Conservation (phyloP, 2,329 filamentous ascomycete genomes). For the Dryadomyces sulphureus region DNA sequence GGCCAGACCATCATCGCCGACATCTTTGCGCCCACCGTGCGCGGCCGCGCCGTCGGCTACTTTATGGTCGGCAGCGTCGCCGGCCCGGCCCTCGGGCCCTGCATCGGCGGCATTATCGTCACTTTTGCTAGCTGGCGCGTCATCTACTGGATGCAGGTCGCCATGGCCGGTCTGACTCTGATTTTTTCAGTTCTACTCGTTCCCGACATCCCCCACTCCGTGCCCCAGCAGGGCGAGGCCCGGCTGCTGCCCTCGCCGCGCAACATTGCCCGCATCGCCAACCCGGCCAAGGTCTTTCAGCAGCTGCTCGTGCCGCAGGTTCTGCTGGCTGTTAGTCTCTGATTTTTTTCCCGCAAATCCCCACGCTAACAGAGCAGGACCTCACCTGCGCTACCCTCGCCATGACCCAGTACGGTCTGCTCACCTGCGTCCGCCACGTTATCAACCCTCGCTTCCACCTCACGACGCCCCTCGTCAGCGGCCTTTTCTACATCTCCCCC, state of each 20-base stretch:
- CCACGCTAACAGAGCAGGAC: slow-evolving; percentile 1
- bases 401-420: slow-evolving; percentile 54
- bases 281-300: slow-evolving; percentile 3
- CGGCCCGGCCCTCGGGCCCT: slow-evolving; percentile 52
- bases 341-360: neutral
- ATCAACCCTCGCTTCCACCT: slow-evolving; percentile 61
- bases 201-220: slow-evolving; percentile 2
- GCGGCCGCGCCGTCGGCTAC: slow-evolving; percentile 60
- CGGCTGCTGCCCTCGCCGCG: neutral
- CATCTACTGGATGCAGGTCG: slow-evolving; percentile 19
- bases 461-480: slow-evolving; percentile 48
- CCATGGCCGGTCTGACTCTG: slow-evolving; percentile 16
- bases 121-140: slow-evolving; percentile 58
- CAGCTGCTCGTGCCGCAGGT: slow-evolving; percentile 4
- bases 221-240: neutral
- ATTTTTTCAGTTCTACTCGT: slow-evolving; percentile 15
- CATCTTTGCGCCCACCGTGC: slow-evolving; percentile 47
- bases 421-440: slow-evolving; percentile 56
- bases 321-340: slow-evolving; percentile 1
- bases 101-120: slow-evolving; percentile 62
- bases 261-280: slow-evolving; percentile 1
- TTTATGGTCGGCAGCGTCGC: slow-evolving; percentile 58
- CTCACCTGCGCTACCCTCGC: slow-evolving; percentile 34
- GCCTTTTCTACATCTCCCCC: slow-evolving; percentile 61
- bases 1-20: slow-evolving; percentile 34